Evolutionary conservation across 331 rosid species (phyloP).

Genomic region (Pyracantha coccinea): DNA sequence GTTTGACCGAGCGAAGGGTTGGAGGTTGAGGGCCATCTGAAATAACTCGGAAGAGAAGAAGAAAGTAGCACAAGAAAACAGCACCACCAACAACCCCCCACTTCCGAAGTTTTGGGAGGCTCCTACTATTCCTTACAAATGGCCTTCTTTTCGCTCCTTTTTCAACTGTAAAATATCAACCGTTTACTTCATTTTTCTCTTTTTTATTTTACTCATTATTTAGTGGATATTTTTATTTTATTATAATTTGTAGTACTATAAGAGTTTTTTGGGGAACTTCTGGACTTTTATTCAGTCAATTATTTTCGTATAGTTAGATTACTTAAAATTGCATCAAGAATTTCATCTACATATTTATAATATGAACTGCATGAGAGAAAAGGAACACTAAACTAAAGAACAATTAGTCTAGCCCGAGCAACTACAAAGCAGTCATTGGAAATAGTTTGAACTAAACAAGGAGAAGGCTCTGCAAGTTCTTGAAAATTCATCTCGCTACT

Average conservation of each 20-base stretch:
- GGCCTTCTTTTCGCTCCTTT: background rate
- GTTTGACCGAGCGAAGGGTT: conserved; percentile 12
- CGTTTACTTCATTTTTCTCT: background rate
- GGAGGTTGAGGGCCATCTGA: background rate
- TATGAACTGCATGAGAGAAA: no score
- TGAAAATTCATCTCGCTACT: no score
- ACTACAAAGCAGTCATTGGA: fast-evolving
- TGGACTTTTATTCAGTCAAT: no score
- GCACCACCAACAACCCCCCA: background rate
- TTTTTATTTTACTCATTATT: background rate
- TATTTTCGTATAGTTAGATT: no score
- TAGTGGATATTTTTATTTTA: background rate
- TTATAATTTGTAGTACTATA: no score
- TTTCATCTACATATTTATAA: no score
- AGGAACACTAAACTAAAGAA: no score
- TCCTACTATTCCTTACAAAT: background rate
- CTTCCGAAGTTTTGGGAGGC: no score
- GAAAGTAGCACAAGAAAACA: background rate
- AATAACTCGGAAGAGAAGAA: background rate
- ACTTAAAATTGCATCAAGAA: no score
- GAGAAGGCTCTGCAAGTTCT: no score
- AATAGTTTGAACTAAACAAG: no score
- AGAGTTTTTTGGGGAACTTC: fast-evolving
- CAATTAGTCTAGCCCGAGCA: fast-evolving
- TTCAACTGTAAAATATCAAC: background rate